Conservation (phyloP, 202 grass and related monocot genomes). For the Digitaria exilis region DNA sequence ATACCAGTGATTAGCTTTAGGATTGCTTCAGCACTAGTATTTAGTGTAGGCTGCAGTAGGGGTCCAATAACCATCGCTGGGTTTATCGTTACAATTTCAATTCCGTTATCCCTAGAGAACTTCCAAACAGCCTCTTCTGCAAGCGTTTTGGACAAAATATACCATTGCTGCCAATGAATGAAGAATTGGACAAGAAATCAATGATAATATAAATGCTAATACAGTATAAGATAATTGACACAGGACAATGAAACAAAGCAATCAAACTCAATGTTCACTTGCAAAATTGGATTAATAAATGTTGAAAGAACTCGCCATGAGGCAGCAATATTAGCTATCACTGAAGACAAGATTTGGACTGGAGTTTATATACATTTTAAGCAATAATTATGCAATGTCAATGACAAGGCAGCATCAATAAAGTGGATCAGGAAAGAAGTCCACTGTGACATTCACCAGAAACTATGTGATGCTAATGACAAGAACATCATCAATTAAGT, state of each 20-base stretch:
- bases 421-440: background rate
- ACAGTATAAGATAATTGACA: background rate
- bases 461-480: too few species aligned
- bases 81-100: constrained; percentile 74
- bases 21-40: constrained; percentile 68
- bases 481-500: too few species aligned
- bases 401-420: constrained; percentile 18
- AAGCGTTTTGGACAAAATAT: constrained; percentile 79
- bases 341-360: background rate
- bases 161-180: constrained; percentile 64
- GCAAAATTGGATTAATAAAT: background rate
- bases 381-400: background rate
- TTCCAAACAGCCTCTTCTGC: constrained; percentile 84
- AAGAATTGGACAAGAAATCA: constrained; percentile 4
- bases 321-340: background rate
- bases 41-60: constrained; percentile 84
- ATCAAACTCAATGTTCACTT: background rate
- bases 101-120: constrained; percentile 70
- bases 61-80: constrained; percentile 76
- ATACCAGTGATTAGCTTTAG: constrained; percentile 80
- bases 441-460: background rate
- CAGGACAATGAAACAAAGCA: background rate
- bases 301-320: background rate
- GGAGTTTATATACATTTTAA: background rate
- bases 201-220: background rate